Evolutionary conservation across 176 grass and related monocot species (phyloP).

Genomic region (Poa pratensis): DNA sequence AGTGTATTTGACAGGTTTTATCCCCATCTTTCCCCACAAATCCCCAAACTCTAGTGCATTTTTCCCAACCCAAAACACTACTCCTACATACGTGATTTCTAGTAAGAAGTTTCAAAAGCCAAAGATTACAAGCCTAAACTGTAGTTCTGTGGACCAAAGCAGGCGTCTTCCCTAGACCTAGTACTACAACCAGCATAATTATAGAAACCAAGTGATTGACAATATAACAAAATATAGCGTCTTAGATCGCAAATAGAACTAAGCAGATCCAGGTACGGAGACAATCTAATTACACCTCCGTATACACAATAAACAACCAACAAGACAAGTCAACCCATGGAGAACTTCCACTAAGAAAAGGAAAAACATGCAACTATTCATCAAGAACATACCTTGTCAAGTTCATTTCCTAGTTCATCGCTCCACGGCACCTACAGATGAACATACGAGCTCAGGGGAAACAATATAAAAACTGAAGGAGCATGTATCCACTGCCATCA

Average conservation of each 20-base stretch:
- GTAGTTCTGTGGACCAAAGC: not conserved
- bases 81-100: too few relatives aligned
- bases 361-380: not conserved
- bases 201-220: slow-evolving; percentile 1
- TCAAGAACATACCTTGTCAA: slow-evolving; percentile 30
- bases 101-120: too few relatives aligned
- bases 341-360: slow-evolving; percentile 23
- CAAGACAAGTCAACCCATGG: slow-evolving; percentile 2
- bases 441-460: slow-evolving; percentile 14
- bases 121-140: not conserved
- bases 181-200: not conserved
- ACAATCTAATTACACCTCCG: not conserved
- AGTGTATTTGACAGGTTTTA: too few relatives aligned
- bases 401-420: slow-evolving; percentile 56
- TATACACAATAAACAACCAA: not conserved
- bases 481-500: slow-evolving; percentile 4
- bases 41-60: too few relatives aligned
- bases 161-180: not conserved
- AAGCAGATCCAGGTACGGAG: not conserved
- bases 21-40: too few relatives aligned
- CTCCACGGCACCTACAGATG: slow-evolving; percentile 65
- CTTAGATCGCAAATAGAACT: not conserved
- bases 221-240: not conserved
- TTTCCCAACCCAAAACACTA: too few relatives aligned
- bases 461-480: slow-evolving; percentile 19